Evolutionary conservation across 2,329 filamentous ascomycete genomes (phyloP).

Genomic region (Westerdykella ornata): DNA sequence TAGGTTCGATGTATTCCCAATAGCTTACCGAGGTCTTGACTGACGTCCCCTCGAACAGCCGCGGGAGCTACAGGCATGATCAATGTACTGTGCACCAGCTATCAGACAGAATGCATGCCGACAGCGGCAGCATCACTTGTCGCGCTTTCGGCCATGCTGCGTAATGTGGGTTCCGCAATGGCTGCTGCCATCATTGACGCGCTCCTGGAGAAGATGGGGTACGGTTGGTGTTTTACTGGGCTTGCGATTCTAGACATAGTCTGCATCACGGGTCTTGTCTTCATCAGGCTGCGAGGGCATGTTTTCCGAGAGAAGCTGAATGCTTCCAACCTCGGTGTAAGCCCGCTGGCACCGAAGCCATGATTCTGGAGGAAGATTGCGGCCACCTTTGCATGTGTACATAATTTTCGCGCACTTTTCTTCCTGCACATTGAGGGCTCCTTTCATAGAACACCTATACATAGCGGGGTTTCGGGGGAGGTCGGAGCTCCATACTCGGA

Average conservation of each 20-base stretch:
- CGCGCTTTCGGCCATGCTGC: conserved; percentile 38
- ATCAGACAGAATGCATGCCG: conserved; percentile 39
- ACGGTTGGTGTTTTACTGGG: conserved; percentile 39
- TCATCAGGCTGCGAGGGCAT: conserved; percentile 3
- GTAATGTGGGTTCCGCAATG: conserved; percentile 39
- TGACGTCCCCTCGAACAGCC: conserved; percentile 16
- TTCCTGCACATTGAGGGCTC: no score
- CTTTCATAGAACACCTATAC: no score
- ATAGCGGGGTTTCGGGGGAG: no score
- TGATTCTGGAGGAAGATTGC: no score
- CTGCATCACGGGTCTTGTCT: conserved; percentile 7
- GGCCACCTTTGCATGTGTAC: no score
- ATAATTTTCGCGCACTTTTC: no score
- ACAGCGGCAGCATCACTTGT: conserved; percentile 39
- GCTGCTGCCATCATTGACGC: conserved; percentile 34
- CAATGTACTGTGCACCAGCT: conserved; percentile 40
- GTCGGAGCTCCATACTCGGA: no score
- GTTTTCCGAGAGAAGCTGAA: conserved; percentile 2
- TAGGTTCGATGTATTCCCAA: background rate
- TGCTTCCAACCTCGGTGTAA: background rate
- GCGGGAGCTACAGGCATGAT: conserved; percentile 39
- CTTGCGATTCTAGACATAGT: conserved; percentile 29
- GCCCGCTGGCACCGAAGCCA: no score
- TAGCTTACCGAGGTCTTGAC: background rate
- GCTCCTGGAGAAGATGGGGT: conserved; percentile 33